phyloP scores from a whole-genome alignment of 2,329 filamentous ascomycete genomes.

The Trichophyton simii region DNA sequence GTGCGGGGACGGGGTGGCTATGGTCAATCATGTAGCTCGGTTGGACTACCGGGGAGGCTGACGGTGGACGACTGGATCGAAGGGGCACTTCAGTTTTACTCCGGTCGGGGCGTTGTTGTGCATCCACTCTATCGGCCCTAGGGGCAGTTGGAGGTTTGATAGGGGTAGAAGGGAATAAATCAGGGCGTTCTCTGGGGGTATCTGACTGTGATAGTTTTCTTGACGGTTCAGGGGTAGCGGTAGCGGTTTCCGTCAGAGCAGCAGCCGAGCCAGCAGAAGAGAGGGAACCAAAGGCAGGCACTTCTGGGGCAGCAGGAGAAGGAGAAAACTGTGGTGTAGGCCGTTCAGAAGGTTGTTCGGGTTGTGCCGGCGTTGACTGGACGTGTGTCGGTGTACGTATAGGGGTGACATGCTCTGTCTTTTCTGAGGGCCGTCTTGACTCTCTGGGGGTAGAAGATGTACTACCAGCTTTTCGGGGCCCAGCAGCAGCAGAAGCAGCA shows the following conservation, averaged over 20 bases:
- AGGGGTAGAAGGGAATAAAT: background rate
- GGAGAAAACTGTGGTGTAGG: constrained; percentile 8
- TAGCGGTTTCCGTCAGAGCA: background rate
- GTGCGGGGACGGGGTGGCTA: background rate
- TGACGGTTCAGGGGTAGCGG: background rate
- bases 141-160: constrained; percentile 32
- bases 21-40: constrained; percentile 18
- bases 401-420: background rate
- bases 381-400: constrained; percentile 14
- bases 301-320: constrained; percentile 29
- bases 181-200: background rate
- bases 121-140: constrained; percentile 28
- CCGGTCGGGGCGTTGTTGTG: constrained; percentile 19
- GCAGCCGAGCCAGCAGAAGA: background rate
- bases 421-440: constrained; percentile 3
- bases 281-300: constrained; percentile 30
- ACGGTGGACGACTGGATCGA: constrained; percentile 17
- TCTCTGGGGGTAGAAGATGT: background rate
- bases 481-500: background rate
- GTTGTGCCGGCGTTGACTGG: constrained; percentile 15
- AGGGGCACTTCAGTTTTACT: constrained; percentile 18
- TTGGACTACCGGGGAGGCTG: constrained; percentile 11
- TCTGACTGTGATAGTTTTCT: background rate
- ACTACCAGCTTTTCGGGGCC: background rate
- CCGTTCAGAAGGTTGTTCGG: constrained; percentile 18